Evolutionary conservation across 371 early-diverging fungal species (phyloP), one percentile per base, ranked within the genome.

Genomic region (Haplosporangium sp.): DNA sequence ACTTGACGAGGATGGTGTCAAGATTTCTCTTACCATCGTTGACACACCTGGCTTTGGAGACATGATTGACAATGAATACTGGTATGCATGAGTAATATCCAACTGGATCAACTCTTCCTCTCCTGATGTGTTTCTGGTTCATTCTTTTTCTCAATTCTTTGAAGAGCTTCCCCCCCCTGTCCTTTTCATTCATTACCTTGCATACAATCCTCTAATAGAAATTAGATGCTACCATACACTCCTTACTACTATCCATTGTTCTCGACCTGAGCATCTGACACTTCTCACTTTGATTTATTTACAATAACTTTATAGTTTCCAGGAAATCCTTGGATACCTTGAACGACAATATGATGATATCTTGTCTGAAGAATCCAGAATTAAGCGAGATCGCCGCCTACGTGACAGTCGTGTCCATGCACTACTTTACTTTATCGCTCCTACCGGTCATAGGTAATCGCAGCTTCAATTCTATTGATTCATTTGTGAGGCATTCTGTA

Each of bases 31-130:
- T 59, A 96, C 94, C 4, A 91, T 96, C 64, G 93, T 98, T 44
- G 98, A 99, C 84, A 98, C 99, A 52, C 99, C 99, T 45, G 99
- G 99, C 2, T 98, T 98, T 87, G 99, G 98, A 64, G 97, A 98
- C 86, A 93, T 91, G 77, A 92, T 94, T 70, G 93, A 94, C 84
- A 94, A 94, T 83, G 92, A 93, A 72, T 85, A 85, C 82, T 89
- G 92, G 92, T 90, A 85, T 73, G 68, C 13, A 3, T 4, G 34
- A 8, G 27, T 27, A 27, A 27, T 27, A 27, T 27, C 52, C 7
- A 17, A 15, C 4, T 38, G 27, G 38, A 50, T 3, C 17, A 13
- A 35, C 39, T 8, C 45, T 45, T 38, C 45, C 40, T 55, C 6
- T 58, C 40, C n/a, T 48, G 38, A 42, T 42, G 17, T 61, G 58